phyloP scores from a whole-genome alignment of 2,329 filamentous ascomycete genomes.

The Aureobasidium leucospermi region DNA sequence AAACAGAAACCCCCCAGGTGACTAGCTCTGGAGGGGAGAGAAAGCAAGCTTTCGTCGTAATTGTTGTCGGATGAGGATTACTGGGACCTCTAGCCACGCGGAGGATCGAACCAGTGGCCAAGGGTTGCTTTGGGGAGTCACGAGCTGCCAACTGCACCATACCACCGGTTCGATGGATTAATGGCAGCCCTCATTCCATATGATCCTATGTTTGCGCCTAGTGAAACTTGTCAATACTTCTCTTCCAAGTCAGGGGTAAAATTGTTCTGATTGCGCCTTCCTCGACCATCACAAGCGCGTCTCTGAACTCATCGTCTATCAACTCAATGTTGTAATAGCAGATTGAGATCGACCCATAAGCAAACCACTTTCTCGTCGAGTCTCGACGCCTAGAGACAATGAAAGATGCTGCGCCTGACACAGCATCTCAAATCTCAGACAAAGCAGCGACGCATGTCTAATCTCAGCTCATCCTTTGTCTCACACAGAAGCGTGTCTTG shows the following conservation, averaged over 20 bases:
- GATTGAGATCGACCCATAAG: too few relatives aligned
- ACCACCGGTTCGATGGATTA: not conserved
- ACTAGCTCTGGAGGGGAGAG: not conserved
- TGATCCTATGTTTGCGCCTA: not conserved
- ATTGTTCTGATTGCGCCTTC: not conserved
- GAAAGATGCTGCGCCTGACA: not conserved
- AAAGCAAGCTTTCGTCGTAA: not conserved
- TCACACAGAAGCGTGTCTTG: not conserved
- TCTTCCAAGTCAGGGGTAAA: not conserved
- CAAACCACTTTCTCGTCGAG: not conserved
- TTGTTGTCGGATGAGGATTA: not conserved
- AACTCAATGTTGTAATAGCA: not conserved
- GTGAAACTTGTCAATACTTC: not conserved
- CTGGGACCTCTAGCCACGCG: not conserved
- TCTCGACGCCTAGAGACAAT: not conserved
- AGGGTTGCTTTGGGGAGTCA: not conserved
- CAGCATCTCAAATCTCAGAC: conserved; percentile 1
- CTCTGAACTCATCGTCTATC: not conserved
- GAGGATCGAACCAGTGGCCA: not conserved
- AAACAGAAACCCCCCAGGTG: not conserved
- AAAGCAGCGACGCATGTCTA: not conserved
- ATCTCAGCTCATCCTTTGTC: not conserved
- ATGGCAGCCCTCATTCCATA: not conserved
- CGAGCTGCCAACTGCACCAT: not conserved
- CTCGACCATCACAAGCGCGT: too few relatives aligned